Percentiles rank a stretch among this genome's conserved stretches.
Evolutionary conservation across 805 yeast genomes (phyloP).

Genomic region (Starmerella floricola): DNA sequence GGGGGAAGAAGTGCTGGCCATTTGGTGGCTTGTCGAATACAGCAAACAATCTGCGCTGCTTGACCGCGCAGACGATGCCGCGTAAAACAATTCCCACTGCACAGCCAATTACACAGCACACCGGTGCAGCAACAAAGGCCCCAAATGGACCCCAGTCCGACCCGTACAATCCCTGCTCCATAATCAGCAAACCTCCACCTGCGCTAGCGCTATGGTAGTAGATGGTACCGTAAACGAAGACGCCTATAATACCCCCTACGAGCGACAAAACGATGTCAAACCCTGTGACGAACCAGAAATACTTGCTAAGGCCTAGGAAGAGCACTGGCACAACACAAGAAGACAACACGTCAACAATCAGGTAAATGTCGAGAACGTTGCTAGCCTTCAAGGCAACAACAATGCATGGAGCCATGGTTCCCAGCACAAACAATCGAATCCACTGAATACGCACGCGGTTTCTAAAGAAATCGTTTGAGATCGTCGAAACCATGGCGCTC

Average conservation of each 20-base stretch:
- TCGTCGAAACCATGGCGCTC: constrained; percentile 75
- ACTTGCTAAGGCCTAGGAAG: constrained; percentile 61
- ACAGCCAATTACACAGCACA: constrained; percentile 58
- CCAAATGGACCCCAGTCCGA: constrained; percentile 92
- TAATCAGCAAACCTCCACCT: constrained; percentile 63
- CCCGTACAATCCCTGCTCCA: constrained; percentile 55
- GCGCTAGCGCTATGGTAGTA: constrained; percentile 54
- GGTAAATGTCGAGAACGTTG: constrained; percentile 70
- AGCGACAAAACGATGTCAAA: constrained; percentile 78
- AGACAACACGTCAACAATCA: constrained; percentile 83
- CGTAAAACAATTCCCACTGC: constrained; percentile 36
- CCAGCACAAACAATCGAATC: constrained; percentile 55
- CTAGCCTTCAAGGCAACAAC: constrained; percentile 77
- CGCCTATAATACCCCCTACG: constrained; percentile 65
- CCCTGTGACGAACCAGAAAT: constrained; percentile 59
- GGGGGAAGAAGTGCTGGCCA: constrained; percentile 11
- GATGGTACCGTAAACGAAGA: constrained; percentile 71
- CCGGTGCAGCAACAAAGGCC: constrained; percentile 83
- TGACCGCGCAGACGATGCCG: constrained; percentile 12
- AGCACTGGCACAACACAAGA: constrained; percentile 76
- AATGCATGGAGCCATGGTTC: constrained; percentile 75
- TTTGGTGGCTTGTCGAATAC: constrained; percentile 20
- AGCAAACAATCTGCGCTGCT: constrained; percentile 10
- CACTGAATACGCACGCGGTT: constrained; percentile 58
- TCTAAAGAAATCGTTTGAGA: constrained; percentile 81